A percentile compares a stretch with the other conserved stretches of the same genome.
Evolutionary conservation across 441 rosid species (phyloP).

Genomic region (Hura crepitans): DNA sequence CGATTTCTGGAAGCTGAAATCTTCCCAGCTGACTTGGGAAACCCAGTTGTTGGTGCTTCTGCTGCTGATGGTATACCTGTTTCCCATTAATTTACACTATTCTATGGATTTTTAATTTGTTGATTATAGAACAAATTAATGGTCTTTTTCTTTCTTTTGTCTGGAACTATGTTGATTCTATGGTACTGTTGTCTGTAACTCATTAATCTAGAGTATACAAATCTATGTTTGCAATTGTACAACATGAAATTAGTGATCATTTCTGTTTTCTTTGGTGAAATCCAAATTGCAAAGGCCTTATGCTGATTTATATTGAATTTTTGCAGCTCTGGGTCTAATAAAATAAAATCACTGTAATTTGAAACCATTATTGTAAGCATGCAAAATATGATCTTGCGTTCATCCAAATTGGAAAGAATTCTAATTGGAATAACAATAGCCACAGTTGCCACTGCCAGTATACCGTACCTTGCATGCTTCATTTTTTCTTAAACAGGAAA

Average conservation of each 20-base stretch:
- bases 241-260: not conserved
- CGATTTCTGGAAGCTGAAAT: conserved; percentile 63
- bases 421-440: too few species aligned
- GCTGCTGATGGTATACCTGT: conserved; percentile 1
- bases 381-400: too few species aligned
- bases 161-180: not conserved
- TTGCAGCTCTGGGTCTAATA: too few species aligned
- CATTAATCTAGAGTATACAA: not conserved
- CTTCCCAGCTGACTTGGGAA: conserved; percentile 30
- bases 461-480: conserved; percentile 12
- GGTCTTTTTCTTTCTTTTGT: not conserved
- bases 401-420: too few species aligned
- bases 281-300: not conserved
- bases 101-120: not conserved
- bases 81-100: conserved; percentile 15
- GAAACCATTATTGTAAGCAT: too few species aligned
- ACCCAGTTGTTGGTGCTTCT: conserved; percentile 25
- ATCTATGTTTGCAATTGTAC: not conserved
- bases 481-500: conserved; percentile 63
- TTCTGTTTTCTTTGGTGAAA: not conserved
- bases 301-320: too few species aligned
- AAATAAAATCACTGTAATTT: too few species aligned
- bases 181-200: not conserved
- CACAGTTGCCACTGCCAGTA: not conserved
- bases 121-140: not conserved